Percentiles rank a stretch among this genome's conserved stretches.
phyloP scores from a whole-genome alignment of 495 filamentous ascomycete species.

The Copromyces sp. region DNA sequence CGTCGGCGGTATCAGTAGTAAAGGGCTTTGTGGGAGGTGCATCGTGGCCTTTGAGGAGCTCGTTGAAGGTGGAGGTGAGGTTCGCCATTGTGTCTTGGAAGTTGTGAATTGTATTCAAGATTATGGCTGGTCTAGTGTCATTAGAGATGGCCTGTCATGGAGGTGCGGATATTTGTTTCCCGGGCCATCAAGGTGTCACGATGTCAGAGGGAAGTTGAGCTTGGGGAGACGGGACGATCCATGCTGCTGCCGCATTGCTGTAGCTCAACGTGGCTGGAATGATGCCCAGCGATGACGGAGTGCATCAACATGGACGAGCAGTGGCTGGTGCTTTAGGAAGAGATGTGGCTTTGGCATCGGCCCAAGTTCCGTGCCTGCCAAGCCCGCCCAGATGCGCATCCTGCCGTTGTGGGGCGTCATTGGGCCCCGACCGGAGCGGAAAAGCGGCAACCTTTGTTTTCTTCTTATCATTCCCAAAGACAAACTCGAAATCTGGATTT shows the following conservation, averaged over 20 bases:
- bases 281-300: not conserved
- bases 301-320: not conserved
- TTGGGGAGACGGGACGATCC: not conserved
- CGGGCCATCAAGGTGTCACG: not conserved
- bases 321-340: not conserved
- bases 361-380: not conserved
- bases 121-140: not conserved
- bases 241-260: not conserved
- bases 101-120: not conserved
- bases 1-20: slow-evolving; percentile 50
- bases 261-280: not conserved
- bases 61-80: slow-evolving; percentile 60
- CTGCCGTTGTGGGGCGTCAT: not conserved
- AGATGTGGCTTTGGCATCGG: not conserved
- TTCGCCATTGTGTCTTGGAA: slow-evolving; percentile 46
- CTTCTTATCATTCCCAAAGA: not conserved
- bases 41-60: slow-evolving; percentile 51
- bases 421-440: not conserved
- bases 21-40: slow-evolving; percentile 33
- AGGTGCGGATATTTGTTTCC: not conserved
- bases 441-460: too few species aligned
- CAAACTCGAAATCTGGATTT: not conserved
- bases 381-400: not conserved
- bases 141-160: not conserved
- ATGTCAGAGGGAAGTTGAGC: not conserved